A percentile compares a stretch with the other conserved stretches of the same genome.
Evolutionary conservation across 305 asterid genomes (phyloP).

Genomic region (Plantago coronopus): DNA sequence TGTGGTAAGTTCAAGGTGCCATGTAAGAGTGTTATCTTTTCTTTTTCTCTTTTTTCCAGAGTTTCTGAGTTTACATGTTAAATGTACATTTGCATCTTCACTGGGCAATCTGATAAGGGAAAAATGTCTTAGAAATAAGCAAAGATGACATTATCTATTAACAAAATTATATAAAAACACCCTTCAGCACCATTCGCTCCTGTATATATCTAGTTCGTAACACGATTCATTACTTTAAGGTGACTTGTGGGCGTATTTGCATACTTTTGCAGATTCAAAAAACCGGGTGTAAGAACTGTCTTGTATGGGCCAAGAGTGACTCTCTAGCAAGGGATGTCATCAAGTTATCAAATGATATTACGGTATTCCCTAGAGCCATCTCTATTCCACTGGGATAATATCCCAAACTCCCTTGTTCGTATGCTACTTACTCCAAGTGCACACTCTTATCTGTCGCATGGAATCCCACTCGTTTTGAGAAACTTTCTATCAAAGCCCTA

Average conservation of each 20-base stretch:
- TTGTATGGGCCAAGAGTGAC: slow-evolving; percentile 97
- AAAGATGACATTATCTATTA: slow-evolving; percentile 2
- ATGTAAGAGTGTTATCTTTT: slow-evolving; percentile 16
- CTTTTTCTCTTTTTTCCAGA: slow-evolving; percentile 13
- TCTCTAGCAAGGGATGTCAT: slow-evolving; percentile 72
- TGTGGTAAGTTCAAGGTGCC: slow-evolving; percentile 47
- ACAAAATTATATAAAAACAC: not conserved
- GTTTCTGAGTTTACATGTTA: not conserved
- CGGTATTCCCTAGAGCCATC: slow-evolving; percentile 34
- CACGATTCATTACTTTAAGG: not conserved
- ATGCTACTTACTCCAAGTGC: not conserved
- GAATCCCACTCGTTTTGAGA: not conserved
- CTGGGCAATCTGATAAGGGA: not conserved
- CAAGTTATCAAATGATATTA: slow-evolving; percentile 47
- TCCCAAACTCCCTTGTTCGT: not conserved
- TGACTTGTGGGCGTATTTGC: slow-evolving; percentile 12
- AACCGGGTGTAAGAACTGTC: slow-evolving; percentile 64
- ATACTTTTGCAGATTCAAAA: slow-evolving; percentile 55
- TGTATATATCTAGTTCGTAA: slow-evolving; percentile 11
- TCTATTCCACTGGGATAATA: not conserved
- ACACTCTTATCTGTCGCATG: too few species aligned
- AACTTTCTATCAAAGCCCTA: not conserved
- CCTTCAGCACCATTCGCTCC: slow-evolving; percentile 10
- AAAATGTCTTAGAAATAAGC: slow-evolving; percentile 11
- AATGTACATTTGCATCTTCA: not conserved